Percentiles rank a stretch among this genome's conserved stretches.
Evolutionary conservation across 2,329 filamentous ascomycete species (phyloP).

Genomic region (Fusarium sp.): DNA sequence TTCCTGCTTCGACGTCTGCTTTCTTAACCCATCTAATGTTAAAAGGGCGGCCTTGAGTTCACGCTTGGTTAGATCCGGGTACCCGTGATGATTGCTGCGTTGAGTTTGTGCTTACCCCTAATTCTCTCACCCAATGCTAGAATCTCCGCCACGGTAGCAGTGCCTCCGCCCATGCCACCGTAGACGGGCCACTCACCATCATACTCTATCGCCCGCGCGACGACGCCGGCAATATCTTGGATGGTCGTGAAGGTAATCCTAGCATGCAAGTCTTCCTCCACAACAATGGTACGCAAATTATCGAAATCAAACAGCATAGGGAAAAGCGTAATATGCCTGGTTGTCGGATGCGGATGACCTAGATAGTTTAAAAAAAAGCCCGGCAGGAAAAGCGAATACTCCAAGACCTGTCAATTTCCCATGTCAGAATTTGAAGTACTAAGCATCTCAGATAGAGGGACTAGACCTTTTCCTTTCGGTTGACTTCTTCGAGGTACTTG

Average conservation of each 20-base stretch:
- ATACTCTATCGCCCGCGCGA: conserved; percentile 60
- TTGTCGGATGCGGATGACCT: conserved; percentile 62
- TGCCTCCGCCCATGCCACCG: conserved; percentile 59
- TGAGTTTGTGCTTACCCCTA: conserved; percentile 53
- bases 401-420: too few species aligned
- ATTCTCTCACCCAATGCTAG: conserved; percentile 57
- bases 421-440: too few species aligned
- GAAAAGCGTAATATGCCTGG: too few species aligned
- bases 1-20: too few species aligned
- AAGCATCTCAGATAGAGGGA: not conserved
- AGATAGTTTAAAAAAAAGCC: conserved; percentile 70
- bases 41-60: too few species aligned
- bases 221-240: conserved; percentile 58
- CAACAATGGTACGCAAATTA: conserved; percentile 57
- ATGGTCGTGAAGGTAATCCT: conserved; percentile 61
- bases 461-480: conserved; percentile 60
- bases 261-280: conserved; percentile 60
- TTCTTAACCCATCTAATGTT: too few species aligned
- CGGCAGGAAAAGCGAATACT: conserved; percentile 70
- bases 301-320: conserved; percentile 60
- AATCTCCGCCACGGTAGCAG: conserved; percentile 53
- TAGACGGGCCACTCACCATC: conserved; percentile 59
- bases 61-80: too few species aligned
- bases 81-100: conserved; percentile 36
- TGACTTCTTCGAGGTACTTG: conserved; percentile 67